These are phyloP conservation scores for Aspergillus eucalypticola DNA, from an alignment of 2,329 filamentous ascomycete genomes.

Conservation along the genomic window DNA sequence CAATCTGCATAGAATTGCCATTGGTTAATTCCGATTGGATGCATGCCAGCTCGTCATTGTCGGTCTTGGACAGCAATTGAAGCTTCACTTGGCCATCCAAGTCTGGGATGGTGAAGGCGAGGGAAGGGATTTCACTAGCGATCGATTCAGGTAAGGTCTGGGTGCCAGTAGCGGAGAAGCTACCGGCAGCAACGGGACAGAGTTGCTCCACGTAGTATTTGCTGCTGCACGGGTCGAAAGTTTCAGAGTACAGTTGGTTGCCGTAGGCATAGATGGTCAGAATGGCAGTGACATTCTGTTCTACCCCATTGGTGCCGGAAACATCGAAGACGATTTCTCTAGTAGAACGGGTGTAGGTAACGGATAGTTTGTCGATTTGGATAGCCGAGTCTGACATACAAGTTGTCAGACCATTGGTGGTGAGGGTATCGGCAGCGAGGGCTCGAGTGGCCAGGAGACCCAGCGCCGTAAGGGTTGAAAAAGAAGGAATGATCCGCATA, in stretches of 20 bases:
- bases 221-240: slow-evolving; percentile 78
- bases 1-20: slow-evolving; percentile 75
- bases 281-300: slow-evolving; percentile 77
- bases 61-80: slow-evolving; percentile 65
- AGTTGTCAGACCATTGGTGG: slow-evolving; percentile 76
- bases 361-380: slow-evolving; percentile 70
- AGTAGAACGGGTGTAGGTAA: slow-evolving; percentile 74
- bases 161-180: slow-evolving; percentile 70
- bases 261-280: slow-evolving; percentile 84
- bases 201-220: slow-evolving; percentile 68
- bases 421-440: slow-evolving; percentile 69
- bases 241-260: slow-evolving; percentile 71
- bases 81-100: slow-evolving; percentile 83
- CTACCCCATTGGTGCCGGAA: slow-evolving; percentile 69
- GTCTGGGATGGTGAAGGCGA: slow-evolving; percentile 89
- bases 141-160: slow-evolving; percentile 72
- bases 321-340: slow-evolving; percentile 79
- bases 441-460: slow-evolving; percentile 41
- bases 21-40: slow-evolving; percentile 80
- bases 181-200: slow-evolving; percentile 78
- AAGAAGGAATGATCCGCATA: slow-evolving; percentile 29
- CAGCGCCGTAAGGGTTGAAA: slow-evolving; percentile 28
- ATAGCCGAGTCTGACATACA: slow-evolving; percentile 64
- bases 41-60: slow-evolving; percentile 70
- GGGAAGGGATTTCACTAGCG: slow-evolving; percentile 74